phyloP scores from a whole-genome alignment of 768 basidiomycete species.

The Nidularia sp. region DNA sequence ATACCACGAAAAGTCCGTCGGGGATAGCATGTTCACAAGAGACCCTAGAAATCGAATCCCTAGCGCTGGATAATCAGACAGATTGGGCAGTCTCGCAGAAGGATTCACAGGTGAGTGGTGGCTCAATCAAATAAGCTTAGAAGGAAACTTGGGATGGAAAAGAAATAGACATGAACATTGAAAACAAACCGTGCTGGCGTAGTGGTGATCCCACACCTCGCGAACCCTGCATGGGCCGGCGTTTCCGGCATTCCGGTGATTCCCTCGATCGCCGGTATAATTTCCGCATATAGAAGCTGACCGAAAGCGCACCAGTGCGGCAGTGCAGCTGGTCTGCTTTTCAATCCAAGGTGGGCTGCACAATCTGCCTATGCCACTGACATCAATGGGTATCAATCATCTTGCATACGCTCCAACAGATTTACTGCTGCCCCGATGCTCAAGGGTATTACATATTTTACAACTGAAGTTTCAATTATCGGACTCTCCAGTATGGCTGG shows the following conservation, averaged over 20 bases:
- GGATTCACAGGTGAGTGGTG: too few species aligned
- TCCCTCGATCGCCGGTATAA: background rate
- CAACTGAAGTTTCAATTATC: background rate
- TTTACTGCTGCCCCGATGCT: constrained; percentile 1
- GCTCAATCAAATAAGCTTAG: too few species aligned
- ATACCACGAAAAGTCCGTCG: too few species aligned
- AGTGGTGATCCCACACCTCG: too few species aligned
- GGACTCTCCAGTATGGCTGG: background rate
- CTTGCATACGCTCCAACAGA: background rate
- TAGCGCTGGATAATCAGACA: too few species aligned
- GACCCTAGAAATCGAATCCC: too few species aligned
- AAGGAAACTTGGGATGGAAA: too few species aligned
- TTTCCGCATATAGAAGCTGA: background rate
- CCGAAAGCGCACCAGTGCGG: background rate
- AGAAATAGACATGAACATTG: too few species aligned
- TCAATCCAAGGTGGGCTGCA: background rate
- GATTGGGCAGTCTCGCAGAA: too few species aligned
- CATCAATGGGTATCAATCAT: background rate
- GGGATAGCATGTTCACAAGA: too few species aligned
- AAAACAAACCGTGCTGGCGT: too few species aligned
- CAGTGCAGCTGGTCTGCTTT: background rate
- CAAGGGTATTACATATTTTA: constrained; percentile 1
- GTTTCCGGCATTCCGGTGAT: background rate
- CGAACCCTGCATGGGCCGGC: background rate
- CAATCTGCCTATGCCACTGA: background rate